These are phyloP conservation scores for Cordyceps cicadae DNA, from an alignment of 2,329 filamentous ascomycete species.

Conservation along the genomic window DNA sequence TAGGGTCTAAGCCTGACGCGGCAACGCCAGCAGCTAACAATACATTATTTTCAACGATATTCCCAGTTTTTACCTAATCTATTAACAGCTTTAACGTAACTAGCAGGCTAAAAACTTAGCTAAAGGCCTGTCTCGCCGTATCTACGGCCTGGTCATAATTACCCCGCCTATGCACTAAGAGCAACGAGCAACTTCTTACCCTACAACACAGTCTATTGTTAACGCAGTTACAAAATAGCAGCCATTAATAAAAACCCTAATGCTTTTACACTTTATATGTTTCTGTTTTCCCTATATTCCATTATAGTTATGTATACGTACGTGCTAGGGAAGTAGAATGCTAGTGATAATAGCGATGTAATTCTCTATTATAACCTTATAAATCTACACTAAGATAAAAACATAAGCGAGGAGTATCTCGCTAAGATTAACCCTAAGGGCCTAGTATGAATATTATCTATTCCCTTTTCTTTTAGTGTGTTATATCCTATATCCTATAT, in stretches of 20 bases:
- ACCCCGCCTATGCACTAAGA: not conserved
- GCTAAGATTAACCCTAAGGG: not conserved
- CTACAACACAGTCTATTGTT: too few species aligned
- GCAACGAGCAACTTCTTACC: too few species aligned
- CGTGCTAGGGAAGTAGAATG: not conserved
- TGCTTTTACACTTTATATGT: conserved; percentile 4
- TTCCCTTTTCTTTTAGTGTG: not conserved
- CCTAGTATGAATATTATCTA: not conserved
- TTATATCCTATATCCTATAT: too few species aligned
- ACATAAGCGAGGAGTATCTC: conserved; percentile 2
- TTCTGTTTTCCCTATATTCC: conserved; percentile 9
- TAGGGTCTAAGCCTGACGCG: too few species aligned
- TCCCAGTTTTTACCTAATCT: too few species aligned
- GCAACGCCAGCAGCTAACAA: too few species aligned
- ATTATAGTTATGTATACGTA: conserved; percentile 10
- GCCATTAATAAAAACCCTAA: not conserved
- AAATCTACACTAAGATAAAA: conserved; percentile 9
- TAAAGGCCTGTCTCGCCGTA: not conserved
- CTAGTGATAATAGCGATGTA: not conserved
- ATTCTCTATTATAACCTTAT: not conserved
- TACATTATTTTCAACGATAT: too few species aligned
- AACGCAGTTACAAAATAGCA: not conserved
- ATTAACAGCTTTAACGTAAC: too few species aligned
- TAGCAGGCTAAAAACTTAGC: too few species aligned
- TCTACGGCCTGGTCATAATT: not conserved